phyloP scores from a whole-genome alignment of 495 filamentous ascomycete genomes.

The Poronia punctata region DNA sequence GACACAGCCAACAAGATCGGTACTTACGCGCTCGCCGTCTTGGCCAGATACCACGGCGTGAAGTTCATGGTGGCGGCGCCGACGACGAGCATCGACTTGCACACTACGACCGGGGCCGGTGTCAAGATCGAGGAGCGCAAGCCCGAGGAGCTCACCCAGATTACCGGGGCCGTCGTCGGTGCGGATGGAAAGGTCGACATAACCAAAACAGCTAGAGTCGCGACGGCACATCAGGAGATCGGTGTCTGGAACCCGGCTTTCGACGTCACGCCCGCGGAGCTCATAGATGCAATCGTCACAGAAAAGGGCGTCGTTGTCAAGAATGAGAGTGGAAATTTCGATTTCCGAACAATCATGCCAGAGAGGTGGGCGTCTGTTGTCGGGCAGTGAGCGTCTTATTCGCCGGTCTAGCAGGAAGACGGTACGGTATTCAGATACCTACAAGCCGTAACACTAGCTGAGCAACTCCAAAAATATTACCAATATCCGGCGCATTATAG shows the following conservation, averaged over 20 bases:
- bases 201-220: conserved; percentile 56
- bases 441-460: no score
- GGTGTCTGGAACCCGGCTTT: conserved; percentile 94
- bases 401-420: no score
- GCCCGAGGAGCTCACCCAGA: conserved; percentile 67
- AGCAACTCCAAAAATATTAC: no score
- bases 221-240: conserved; percentile 74
- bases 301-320: conserved; percentile 85
- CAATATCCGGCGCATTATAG: conserved; percentile 4
- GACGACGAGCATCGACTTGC: conserved; percentile 85
- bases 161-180: conserved; percentile 62
- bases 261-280: conserved; percentile 76
- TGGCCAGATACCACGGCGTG: conserved; percentile 77
- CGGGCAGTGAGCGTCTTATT: not conserved
- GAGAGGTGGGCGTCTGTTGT: conserved; percentile 39
- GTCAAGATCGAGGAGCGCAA: conserved; percentile 88
- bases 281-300: conserved; percentile 93
- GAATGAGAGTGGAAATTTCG: conserved; percentile 63
- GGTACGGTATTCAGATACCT: no score
- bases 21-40: conserved; percentile 83
- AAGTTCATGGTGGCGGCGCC: conserved; percentile 96
- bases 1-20: conserved; percentile 99
- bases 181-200: conserved; percentile 43
- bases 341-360: conserved; percentile 51
- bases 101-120: conserved; percentile 62